Percentiles rank a stretch among this genome's conserved stretches.
Conservation (phyloP, 441 rosid species). For the Gossypium trilobum region DNA sequence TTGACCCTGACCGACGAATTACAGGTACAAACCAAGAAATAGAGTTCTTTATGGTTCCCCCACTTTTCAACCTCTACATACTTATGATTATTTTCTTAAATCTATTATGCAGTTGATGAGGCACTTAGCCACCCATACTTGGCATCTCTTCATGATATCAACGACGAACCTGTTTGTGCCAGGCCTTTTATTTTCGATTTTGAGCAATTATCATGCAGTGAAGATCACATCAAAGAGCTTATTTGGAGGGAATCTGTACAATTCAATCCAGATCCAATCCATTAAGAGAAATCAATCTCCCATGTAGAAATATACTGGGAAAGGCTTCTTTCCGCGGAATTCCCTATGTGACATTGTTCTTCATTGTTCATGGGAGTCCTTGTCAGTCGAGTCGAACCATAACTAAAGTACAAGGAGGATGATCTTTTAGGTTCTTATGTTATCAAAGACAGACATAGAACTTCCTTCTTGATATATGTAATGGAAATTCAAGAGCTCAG, state of each 20-base stretch:
- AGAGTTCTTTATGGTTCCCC: neutral
- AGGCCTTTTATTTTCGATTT: constrained; percentile 50
- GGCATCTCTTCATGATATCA: constrained; percentile 49
- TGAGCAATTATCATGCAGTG: constrained; percentile 51
- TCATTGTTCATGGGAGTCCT: constrained; percentile 17
- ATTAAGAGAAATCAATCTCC: constrained; percentile 16
- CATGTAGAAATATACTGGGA: constrained; percentile 7
- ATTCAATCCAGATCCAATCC: constrained; percentile 49
- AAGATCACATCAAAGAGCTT: constrained; percentile 61
- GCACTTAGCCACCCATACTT: constrained; percentile 59
- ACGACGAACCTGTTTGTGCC: constrained; percentile 54
- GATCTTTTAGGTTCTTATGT: constrained; percentile 2
- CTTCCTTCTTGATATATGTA: constrained; percentile 7
- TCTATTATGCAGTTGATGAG: constrained; percentile 44
- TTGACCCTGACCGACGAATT: constrained; percentile 62
- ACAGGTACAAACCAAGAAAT: constrained; percentile 32
- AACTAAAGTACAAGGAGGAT: constrained; percentile 6
- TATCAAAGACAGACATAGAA: constrained; percentile 8
- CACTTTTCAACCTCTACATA: neutral
- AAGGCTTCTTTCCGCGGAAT: constrained; percentile 3
- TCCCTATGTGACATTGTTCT: constrained; percentile 14
- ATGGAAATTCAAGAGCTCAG: neutral
- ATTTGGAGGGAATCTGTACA: constrained; percentile 55
- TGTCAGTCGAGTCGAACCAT: constrained; percentile 6
- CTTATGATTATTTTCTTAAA: neutral